Evolutionary conservation across 768 basidiomycete species (phyloP), one percentile per base, ranked within the genome.

Genomic region (Hortiboletus flavorubellus): DNA sequence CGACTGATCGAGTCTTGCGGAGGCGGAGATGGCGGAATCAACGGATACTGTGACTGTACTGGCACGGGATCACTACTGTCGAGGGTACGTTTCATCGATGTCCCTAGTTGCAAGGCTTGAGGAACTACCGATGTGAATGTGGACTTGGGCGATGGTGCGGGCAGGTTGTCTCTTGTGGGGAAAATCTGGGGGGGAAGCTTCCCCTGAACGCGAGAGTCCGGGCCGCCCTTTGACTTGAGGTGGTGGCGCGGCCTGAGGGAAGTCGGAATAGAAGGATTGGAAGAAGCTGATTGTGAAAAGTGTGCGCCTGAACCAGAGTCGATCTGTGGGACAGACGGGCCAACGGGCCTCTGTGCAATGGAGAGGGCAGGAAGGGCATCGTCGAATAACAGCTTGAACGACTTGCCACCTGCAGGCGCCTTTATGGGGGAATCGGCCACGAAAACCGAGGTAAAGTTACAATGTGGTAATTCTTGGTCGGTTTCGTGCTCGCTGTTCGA

Each of bases 381-480:
- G 29, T 88, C 81, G 65, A 92, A 92, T 44, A 92, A 71, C 30
- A 80, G 69, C 58, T 80, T 83, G 74, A 90, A 92, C 3, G 77
- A 77, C 66, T 81, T 86, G 49, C 78, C 78, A 43, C 79, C 79
- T 26, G 73, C 72, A 3, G 78, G 76, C 21, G 74, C 74, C 67
- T 91, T 91, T 50, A 84, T 75, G 9, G 90, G 90, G 5, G 90
- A 89, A 64, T 90, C 83, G 33, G 77, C 81, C 5, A 92, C 76
- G 64, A 87, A 85, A 11, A 79, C 81, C 4, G 74, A 70, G 51
- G 79, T 70, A 26, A 54, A 46, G 44, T 66, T 35, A 26, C 68
- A 66, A 4, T 39, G 65, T 26, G 71, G 69, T 34, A 66, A 44
- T 38, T 62, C 65, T 40, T 67, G 72, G 53, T 74, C 70, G 34